Base-by-base conservation (phyloP, 2,329 filamentous ascomycete genomes). In the Sporothrix globosa region DNA sequence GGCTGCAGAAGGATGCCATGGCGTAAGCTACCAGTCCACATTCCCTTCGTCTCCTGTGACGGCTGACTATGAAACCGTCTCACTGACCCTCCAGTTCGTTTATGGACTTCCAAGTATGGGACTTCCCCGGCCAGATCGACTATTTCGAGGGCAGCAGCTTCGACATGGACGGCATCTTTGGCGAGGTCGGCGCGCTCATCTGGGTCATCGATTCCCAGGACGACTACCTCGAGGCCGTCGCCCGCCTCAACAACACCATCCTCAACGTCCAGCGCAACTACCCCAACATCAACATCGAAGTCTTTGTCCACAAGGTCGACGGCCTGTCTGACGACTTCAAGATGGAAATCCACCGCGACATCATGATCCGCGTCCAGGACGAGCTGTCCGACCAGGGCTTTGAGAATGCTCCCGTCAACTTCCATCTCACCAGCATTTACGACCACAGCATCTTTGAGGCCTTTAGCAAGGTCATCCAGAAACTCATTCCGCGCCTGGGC, bases 141-240 rank as follows among this genome's bases (percentile, higher is more conserved):
- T 84, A 88, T 70, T 96, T 97, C 76, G 90, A 96, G 72, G 93
- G 96, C 77, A 90, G 92, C 4, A 91, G 89, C 63, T 97, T 97
- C 77, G 94, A 98, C 78, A 91, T 96, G 73, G 93, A 97, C 76
- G 90, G 92, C 77, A 95, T 98, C 76, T 99, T 99, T 80, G 92
- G 93, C 75, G 93, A 95, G 77, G 92, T 97, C 19, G 96, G 96
- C 24, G 94, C 96, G 17, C 84, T 99, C 17, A 97, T 99, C 73
- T 99, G 96, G 95, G 95, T 99, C 72, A 97, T 99, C 71, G 96
- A 99, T 78, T 95, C 96, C 0, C 96, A 99, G 80, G 96, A 99
- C 78, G 96, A 99, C 79, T 99, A 98, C 78, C 88, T 97, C 69
- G 93, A 97, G 79, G 92, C 94, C 21, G 92, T 99, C 63, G 88